phyloP scores from a whole-genome alignment of 164 flowering plant species.

The Nymphaea thermarum region DNA sequence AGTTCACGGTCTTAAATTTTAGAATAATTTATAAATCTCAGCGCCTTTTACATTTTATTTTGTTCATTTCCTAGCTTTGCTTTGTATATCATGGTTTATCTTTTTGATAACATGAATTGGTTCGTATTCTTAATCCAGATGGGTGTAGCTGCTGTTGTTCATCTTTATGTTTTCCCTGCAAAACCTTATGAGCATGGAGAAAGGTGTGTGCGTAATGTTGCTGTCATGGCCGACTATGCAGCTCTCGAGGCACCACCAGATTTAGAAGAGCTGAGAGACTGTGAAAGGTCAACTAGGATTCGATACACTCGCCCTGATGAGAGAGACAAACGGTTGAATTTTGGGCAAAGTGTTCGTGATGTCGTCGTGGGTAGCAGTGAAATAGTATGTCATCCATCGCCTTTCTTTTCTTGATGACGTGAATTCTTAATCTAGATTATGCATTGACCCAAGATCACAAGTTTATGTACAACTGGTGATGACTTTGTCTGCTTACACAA shows the following conservation, averaged over 20 bases:
- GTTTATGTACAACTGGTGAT: too few relatives aligned
- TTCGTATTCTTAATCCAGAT: conserved; percentile 32
- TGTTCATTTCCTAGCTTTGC: background rate
- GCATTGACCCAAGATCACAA: too few relatives aligned
- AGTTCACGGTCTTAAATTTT: background rate
- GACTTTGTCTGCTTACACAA: too few relatives aligned
- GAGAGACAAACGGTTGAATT: conserved; percentile 46
- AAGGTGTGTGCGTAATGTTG: conserved; percentile 86
- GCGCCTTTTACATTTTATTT: background rate
- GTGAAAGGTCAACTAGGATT: conserved; percentile 49
- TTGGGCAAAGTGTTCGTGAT: conserved; percentile 86
- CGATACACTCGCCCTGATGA: conserved; percentile 49
- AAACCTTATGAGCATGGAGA: conserved; percentile 90
- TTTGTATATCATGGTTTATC: background rate
- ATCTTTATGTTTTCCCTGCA: conserved; percentile 89
- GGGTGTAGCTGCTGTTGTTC: conserved; percentile 94
- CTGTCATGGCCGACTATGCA: conserved; percentile 92
- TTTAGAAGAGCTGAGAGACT: conserved; percentile 87
- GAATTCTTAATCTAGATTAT: too few relatives aligned
- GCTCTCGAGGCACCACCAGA: conserved; percentile 76
- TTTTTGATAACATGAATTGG: too few relatives aligned
- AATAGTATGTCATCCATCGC: conserved; percentile 44
- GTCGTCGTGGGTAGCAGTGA: conserved; percentile 93
- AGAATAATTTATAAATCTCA: too few relatives aligned
- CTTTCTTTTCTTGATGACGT: too few relatives aligned